phyloP scores from a whole-genome alignment of 2,329 filamentous ascomycete species.

The Fusarium sublunatum region DNA sequence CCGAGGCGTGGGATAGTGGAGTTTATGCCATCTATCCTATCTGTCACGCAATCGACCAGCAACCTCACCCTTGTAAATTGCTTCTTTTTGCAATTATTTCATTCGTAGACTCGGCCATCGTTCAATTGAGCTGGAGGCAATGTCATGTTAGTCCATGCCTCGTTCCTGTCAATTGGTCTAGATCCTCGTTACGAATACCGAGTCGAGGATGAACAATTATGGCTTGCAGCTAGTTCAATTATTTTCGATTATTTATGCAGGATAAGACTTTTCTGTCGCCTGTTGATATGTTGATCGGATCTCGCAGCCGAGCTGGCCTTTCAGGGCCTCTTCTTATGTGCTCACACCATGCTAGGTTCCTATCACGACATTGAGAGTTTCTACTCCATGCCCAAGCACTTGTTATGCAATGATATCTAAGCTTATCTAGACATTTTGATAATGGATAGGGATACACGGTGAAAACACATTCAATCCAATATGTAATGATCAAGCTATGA shows the following conservation, averaged over 20 bases:
- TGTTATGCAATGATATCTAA: too few relatives aligned
- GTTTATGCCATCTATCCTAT: slow-evolving; percentile 19
- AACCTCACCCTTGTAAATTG: slow-evolving; percentile 3
- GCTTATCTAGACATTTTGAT: too few relatives aligned
- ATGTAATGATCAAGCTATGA: not conserved
- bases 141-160: not conserved
- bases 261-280: too few relatives aligned
- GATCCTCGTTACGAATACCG: too few relatives aligned
- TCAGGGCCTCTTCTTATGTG: not conserved
- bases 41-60: slow-evolving; percentile 30
- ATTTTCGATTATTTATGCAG: too few relatives aligned
- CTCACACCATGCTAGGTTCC: slow-evolving; percentile 9
- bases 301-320: too few relatives aligned
- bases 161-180: too few relatives aligned
- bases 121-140: not conserved
- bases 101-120: not conserved
- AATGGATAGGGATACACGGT: not conserved
- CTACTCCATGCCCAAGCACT: not conserved
- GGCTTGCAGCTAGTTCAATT: not conserved
- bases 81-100: not conserved
- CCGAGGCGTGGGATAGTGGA: slow-evolving; percentile 13
- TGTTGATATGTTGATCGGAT: too few relatives aligned
- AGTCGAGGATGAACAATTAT: not conserved
- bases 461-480: not conserved
- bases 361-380: slow-evolving; percentile 15